Evolutionary conservation across 2,329 filamentous ascomycete genomes (phyloP).

Genomic region (Penicillium corylophilum): DNA sequence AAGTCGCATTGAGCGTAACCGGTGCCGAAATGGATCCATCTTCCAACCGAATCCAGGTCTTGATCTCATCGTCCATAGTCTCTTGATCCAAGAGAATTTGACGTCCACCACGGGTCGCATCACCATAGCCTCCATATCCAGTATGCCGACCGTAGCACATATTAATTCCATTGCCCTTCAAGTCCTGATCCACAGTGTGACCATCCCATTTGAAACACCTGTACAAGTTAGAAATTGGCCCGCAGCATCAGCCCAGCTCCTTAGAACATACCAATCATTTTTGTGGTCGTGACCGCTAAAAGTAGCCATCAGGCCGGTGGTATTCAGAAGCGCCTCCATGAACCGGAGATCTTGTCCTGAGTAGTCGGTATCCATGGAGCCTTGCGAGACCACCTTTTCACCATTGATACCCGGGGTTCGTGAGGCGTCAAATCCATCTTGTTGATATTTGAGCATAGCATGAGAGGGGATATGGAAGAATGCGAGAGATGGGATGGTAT

Average conservation of each 20-base stretch:
- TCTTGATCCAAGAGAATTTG: constrained; percentile 53
- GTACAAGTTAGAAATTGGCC: constrained; percentile 13
- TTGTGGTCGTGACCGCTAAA: constrained; percentile 69
- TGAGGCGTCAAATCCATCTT: constrained; percentile 43
- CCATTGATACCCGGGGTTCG: constrained; percentile 50
- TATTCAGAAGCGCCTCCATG: constrained; percentile 60
- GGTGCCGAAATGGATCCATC: constrained; percentile 52
- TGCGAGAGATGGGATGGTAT: constrained; percentile 50
- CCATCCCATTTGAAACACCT: constrained; percentile 44
- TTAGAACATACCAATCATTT: constrained; percentile 56
- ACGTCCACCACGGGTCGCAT: constrained; percentile 61
- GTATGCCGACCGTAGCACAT: constrained; percentile 65
- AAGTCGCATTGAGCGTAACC: constrained; percentile 60
- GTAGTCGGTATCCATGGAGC: constrained; percentile 28
- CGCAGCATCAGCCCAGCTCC: constrained; percentile 30
- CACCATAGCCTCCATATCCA: constrained; percentile 69
- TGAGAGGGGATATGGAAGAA: constrained; percentile 57
- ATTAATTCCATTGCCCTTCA: constrained; percentile 45
- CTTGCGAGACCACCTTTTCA: constrained; percentile 40
- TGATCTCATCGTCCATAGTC: constrained; percentile 45
- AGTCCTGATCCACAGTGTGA: constrained; percentile 26
- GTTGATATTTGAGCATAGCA: constrained; percentile 44
- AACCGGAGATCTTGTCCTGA: constrained; percentile 58
- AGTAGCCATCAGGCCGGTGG: constrained; percentile 55
- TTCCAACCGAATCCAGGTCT: constrained; percentile 64